Base-by-base conservation (phyloP, 2,329 filamentous ascomycete species). In the Aureobasidium pullulans region DNA sequence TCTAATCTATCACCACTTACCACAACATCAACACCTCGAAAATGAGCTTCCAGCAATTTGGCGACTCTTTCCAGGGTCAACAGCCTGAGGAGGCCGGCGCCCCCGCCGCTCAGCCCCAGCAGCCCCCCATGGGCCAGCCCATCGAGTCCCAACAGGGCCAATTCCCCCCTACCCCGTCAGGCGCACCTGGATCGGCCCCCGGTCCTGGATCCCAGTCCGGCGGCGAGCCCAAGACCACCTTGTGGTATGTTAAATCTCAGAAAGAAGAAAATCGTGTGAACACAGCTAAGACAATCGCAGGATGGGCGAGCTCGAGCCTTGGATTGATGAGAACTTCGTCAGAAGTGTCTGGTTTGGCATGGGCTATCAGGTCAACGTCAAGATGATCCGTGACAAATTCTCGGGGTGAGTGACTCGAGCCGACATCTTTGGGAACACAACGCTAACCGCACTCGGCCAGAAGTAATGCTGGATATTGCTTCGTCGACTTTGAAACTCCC, bases 261-360 rank as follows among this genome's bases (percentile, higher is more conserved):
- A 8, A 28, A 13, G 37, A 29, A 19, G 15, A 15, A 34, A 50
- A 48, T n/a, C 2, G 32, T 57, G 59, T 46, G 28, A 46, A 57
- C 29, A 52, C 49, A 68, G 66, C 68, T 68, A 70, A 70, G 64
- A 63, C 62, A 44, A 29, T 32, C 37, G 50, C 66, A 96, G 92
- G 93, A 99, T 99, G 94, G 94, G 94, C 67, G 94, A 99, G 75
- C 87, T 99, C 64, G 93, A 97, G 76, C 90, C 91, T 31, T 99
- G 94, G 94, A 97, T 99, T 78, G 94, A 99, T 69, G 94, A 99
- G 79, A 95, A 93, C 77, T 99, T 97, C 75, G 89, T 99, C 71
- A 92, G 95, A 76, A 94, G 89, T 67, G 85, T 97, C 47, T 97
- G 90, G 83, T 96, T 90, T 70, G 86, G 92, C 68, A 89, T 96